phyloP scores from a whole-genome alignment of 495 filamentous ascomycete genomes.

The Letharia columbiana region DNA sequence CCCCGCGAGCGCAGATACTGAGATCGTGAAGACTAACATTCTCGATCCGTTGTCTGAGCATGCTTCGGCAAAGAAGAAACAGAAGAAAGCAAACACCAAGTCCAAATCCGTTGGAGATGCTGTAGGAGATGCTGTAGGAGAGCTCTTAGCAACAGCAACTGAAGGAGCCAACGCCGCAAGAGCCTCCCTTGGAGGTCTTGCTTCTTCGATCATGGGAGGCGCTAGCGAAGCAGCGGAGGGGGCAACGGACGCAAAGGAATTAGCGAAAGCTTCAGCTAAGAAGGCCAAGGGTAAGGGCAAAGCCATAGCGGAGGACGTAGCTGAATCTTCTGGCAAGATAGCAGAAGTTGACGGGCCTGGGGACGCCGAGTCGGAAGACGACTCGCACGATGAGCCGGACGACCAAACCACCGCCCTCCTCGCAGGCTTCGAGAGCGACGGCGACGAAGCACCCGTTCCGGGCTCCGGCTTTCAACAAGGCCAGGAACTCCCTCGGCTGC shows the following conservation, averaged over 20 bases:
- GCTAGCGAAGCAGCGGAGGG: conserved; percentile 14
- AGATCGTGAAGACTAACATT: conserved; percentile 15
- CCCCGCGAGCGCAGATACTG: conserved; percentile 13
- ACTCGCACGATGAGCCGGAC: conserved; percentile 41
- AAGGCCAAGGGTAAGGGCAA: conserved; percentile 22
- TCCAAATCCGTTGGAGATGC: conserved; percentile 13
- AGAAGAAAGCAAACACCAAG: conserved; percentile 18
- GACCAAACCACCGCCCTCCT: conserved; percentile 64
- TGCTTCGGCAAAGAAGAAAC: conserved; percentile 17
- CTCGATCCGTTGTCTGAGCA: conserved; percentile 18
- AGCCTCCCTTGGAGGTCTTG: conserved; percentile 16
- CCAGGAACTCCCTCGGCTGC: conserved; percentile 49
- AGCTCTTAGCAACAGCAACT: conserved; percentile 18
- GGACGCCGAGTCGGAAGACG: conserved; percentile 32
- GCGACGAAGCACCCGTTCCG: conserved; percentile 49
- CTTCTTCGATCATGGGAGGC: conserved; percentile 11
- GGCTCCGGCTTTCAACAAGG: conserved; percentile 49
- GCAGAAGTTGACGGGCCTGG: conserved; percentile 26
- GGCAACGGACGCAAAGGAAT: conserved; percentile 15
- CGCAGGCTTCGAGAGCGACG: conserved; percentile 74
- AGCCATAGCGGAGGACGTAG: conserved; percentile 14
- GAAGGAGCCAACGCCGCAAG: conserved; percentile 21
- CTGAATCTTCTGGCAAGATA: conserved; percentile 25
- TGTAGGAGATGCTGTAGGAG: conserved; percentile 21
- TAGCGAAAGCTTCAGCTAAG: conserved; percentile 26